Evolutionary conservation across 1,284 basidiomycete genomes (phyloP), one percentile per base, ranked within the genome.

Genomic region (Naganishia sp.): DNA sequence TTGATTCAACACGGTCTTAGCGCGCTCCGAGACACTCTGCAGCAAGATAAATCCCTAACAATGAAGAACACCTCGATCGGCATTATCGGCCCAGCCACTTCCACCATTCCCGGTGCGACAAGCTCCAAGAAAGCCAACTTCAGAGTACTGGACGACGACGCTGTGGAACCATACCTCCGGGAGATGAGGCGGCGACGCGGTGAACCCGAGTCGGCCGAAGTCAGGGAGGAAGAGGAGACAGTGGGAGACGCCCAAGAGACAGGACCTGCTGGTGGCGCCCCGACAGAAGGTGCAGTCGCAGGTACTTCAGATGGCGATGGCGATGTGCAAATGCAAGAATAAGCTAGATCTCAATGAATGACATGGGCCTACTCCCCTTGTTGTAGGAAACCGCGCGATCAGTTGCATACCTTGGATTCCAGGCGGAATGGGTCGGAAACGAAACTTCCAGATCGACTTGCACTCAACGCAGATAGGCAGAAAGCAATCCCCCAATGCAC

Each of bases 21-120:
- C 69, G 92, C 94, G 7, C 85, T 98, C 21, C 88, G 92, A 54
- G 94, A 97, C 79, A 96, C 94, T 3, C 85, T 98, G 44, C 94
- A 97, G 76, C 94, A 98, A 77, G 94, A 97, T 83, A 98, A 97
- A 78, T 92, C 91, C 75, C 87, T 97, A 65, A 94, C 89, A 9
- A 82, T 88, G 71, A 86, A 88, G 74, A 98, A 98, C 82, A 98
- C 94, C 0, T 92, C 91, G 0, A 88, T 97, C 73, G 93, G 92
- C 44, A 90, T 98, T 75, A 84, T 96, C 68, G 92, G 90, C 10
- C 86, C 88, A 1, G 61, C 75, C 9, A 66, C 70, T 31, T 64
- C 61, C 9, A 53, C 61, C 11, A 31, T 64, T n/a, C 33, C 50
- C 11, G 28, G 43, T 15, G 50, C 61, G 28, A 25, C 54, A 6